A percentile compares a stretch with the other conserved stretches of the same genome.
Conservation (phyloP, 371 early-diverging fungal species). For the Mucor lusitanicus region DNA sequence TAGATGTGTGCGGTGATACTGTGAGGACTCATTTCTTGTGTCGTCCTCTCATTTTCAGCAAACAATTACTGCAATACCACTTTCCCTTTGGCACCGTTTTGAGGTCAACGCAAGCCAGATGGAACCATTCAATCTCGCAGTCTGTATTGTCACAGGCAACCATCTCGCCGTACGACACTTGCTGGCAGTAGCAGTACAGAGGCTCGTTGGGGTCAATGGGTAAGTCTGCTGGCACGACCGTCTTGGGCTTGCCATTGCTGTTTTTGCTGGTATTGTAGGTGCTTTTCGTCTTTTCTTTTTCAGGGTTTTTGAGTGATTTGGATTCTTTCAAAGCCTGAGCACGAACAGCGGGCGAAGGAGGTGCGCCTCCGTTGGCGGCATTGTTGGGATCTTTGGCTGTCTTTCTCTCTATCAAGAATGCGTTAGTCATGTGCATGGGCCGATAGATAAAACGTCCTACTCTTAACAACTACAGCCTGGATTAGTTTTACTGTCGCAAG, state of each 20-base stretch:
- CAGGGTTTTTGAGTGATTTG: slow-evolving; percentile 20
- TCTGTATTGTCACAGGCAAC: slow-evolving; percentile 94
- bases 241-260: slow-evolving; percentile 28
- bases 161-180: slow-evolving; percentile 97
- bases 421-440: neutral
- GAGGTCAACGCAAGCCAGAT: slow-evolving; percentile 90
- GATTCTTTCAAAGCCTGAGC: slow-evolving; percentile 35
- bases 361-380: slow-evolving; percentile 15
- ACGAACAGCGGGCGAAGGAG: slow-evolving; percentile 28
- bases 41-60: slow-evolving; percentile 57
- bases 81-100: slow-evolving; percentile 84
- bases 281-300: slow-evolving; percentile 28
- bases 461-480: slow-evolving; percentile 4
- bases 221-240: slow-evolving; percentile 60
- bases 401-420: slow-evolving; percentile 22
- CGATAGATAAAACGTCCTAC: neutral
- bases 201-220: slow-evolving; percentile 96
- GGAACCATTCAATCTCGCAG: slow-evolving; percentile 97
- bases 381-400: slow-evolving; percentile 17
- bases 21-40: slow-evolving; percentile 48
- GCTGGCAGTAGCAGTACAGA: slow-evolving; percentile 92
- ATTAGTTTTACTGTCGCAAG: neutral
- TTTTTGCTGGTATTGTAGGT: slow-evolving; percentile 23
- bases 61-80: slow-evolving; percentile 90
- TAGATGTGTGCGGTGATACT: neutral